Percentiles rank a stretch among this genome's conserved stretches.
phyloP scores from a whole-genome alignment of 495 filamentous ascomycete species.

The Penicillium chermesinum region DNA sequence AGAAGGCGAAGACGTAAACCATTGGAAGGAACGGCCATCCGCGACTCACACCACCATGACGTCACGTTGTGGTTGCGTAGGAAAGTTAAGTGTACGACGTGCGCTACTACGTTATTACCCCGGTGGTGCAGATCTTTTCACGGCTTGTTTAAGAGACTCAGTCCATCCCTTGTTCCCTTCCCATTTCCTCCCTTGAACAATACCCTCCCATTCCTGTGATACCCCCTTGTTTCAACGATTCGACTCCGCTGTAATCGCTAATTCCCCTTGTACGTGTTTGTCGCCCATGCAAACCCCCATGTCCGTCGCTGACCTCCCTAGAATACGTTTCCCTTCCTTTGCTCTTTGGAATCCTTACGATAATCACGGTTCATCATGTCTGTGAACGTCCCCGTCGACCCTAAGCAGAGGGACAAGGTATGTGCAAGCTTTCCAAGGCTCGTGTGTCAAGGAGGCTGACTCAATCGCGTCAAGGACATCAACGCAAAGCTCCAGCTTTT shows the following conservation, averaged over 20 bases:
- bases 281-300: slow-evolving; percentile 9
- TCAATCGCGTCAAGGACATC: slow-evolving; percentile 50
- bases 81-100: background rate
- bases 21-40: slow-evolving; percentile 3
- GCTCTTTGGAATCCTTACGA: background rate
- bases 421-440: slow-evolving; percentile 1
- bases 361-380: slow-evolving; percentile 33
- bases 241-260: slow-evolving; percentile 18
- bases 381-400: slow-evolving; percentile 63
- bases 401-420: slow-evolving; percentile 54
- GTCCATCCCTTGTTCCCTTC: background rate
- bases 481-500: slow-evolving; percentile 93
- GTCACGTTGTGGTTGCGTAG: slow-evolving; percentile 14
- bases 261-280: slow-evolving; percentile 15
- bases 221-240: slow-evolving; percentile 22
- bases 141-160: background rate
- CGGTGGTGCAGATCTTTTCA: background rate
- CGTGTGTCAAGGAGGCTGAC: background rate
- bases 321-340: slow-evolving; percentile 9
- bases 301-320: slow-evolving; percentile 7
- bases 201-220: slow-evolving; percentile 34
- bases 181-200: slow-evolving; percentile 6
- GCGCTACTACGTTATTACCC: background rate
- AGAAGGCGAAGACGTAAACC: background rate
- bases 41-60: slow-evolving; percentile 20